Evolutionary conservation across 495 filamentous ascomycete species (phyloP), one percentile per base, ranked within the genome.

Genomic region (Massariosphaeria phaeospora): DNA sequence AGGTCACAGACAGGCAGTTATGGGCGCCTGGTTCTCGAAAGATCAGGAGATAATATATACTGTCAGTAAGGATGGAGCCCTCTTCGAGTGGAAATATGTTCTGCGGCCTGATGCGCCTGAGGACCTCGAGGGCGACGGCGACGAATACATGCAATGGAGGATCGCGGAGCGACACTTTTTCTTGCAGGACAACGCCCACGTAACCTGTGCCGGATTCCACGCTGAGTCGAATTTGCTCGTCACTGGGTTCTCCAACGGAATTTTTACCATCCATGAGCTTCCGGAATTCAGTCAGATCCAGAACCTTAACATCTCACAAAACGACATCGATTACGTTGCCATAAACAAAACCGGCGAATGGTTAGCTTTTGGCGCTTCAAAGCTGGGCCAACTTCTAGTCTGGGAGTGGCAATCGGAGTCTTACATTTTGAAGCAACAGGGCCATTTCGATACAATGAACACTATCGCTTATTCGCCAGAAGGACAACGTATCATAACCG

Each of bases 321-420:
- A 90, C 64, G 89, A 91, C 52, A 95, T 98, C 58, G 89, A 96
- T 62, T 89, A 85, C 63, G 86, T 97, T 38, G 86, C 88, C 2
- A 84, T 96, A 57, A 96, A 96, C 71, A 85, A 86, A 65, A 83
- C 88, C 26, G 93, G 91, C 48, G 94, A 96, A 72, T 98, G 93
- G 93, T 76, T 98, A 26, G 93, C 93, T 6, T 96, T 98, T 69
- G 93, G 91, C n/a, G 91, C 93, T 3, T 95, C 94, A 13, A 91
- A 91, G 50, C 79, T 94, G 23, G 93, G 93, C 11, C 93, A 98
- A 59, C 73, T 98, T 12, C 76, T 98, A 30, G 94, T 98, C 21
- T 98, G 93, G 93, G 93, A 98, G 69, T 97, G 94, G 94, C 94
- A 97, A 64, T 97, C 94, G 1, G 93, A 98, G 68, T 96, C 94